These are phyloP conservation scores for Pseudozyma sp. DNA, from an alignment of 1,284 basidiomycete species.

Conservation along the genomic window DNA sequence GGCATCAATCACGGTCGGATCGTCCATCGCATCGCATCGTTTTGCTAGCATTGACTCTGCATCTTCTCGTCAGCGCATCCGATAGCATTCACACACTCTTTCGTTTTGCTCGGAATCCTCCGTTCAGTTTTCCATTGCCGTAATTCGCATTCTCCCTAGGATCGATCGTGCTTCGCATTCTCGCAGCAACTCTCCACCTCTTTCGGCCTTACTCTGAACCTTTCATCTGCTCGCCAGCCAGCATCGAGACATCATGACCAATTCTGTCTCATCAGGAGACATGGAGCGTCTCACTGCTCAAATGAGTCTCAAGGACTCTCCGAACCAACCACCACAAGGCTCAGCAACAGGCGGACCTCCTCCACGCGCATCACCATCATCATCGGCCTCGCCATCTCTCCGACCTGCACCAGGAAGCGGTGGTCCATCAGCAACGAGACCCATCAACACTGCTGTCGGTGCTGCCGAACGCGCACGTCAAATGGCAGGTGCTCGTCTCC, in stretches of 20 bases:
- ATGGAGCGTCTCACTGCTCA: conserved; percentile 43
- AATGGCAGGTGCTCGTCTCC: conserved; percentile 69
- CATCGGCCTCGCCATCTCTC: conserved; percentile 9
- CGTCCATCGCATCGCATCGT: too few relatives aligned
- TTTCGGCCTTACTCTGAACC: not conserved
- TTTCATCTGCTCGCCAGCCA: not conserved
- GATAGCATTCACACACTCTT: too few relatives aligned
- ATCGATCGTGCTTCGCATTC: not conserved
- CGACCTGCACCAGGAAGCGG: conserved; percentile 20
- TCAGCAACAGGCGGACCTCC: conserved; percentile 39
- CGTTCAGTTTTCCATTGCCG: too few relatives aligned
- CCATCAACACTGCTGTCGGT: conserved; percentile 38
- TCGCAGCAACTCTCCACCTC: not conserved
- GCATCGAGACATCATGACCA: conserved; percentile 20
- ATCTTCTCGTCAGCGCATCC: too few relatives aligned
- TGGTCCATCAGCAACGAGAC: conserved; percentile 18
- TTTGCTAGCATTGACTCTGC: too few relatives aligned
- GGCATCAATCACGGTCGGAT: too few relatives aligned
- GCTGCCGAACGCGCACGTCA: conserved; percentile 58
- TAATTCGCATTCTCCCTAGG: not conserved
- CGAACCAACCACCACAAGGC: conserved; percentile 10
- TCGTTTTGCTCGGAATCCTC: too few relatives aligned
- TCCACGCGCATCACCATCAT: conserved; percentile 17
- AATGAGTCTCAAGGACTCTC: conserved; percentile 37
- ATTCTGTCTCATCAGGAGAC: conserved; percentile 30